Percentiles rank a stretch among this genome's conserved stretches.
phyloP scores from a whole-genome alignment of 768 basidiomycete species.

The Rhodosporidiobolus sp. region DNA sequence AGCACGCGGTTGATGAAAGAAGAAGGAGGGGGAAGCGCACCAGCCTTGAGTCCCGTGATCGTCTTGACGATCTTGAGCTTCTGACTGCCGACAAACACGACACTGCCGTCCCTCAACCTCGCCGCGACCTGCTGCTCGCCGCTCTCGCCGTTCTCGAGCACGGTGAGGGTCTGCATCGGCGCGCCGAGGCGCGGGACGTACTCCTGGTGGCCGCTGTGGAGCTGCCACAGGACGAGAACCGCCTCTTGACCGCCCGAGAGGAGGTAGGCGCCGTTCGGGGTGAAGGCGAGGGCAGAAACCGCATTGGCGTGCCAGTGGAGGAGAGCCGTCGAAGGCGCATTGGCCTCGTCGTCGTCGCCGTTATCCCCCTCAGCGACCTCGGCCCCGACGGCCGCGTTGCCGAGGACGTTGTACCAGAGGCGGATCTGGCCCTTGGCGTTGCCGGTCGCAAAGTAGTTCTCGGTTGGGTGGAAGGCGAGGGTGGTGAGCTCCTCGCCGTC shows the following conservation, averaged over 20 bases:
- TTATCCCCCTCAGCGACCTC: background rate
- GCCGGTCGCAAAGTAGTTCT: conserved; percentile 94
- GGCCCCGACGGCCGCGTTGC: conserved; percentile 63
- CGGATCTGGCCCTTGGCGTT: conserved; percentile 79
- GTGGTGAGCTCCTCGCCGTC: conserved; percentile 72
- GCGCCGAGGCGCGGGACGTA: conserved; percentile 90
- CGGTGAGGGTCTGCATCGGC: conserved; percentile 68
- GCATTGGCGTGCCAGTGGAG: conserved; percentile 98
- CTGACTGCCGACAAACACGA: conserved; percentile 68
- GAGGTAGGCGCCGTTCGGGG: conserved; percentile 84
- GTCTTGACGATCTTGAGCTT: conserved; percentile 69
- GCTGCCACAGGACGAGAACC: conserved; percentile 95
- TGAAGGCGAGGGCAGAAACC: conserved; percentile 80
- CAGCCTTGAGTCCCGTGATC: conserved; percentile 73
- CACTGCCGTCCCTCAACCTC: conserved; percentile 74
- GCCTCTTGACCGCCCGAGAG: conserved; percentile 92
- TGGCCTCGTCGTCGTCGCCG: background rate
- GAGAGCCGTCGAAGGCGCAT: conserved; percentile 71
- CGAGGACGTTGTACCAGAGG: conserved; percentile 86
- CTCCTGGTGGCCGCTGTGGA: conserved; percentile 81
- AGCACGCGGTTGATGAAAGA: background rate
- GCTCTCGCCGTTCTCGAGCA: conserved; percentile 51
- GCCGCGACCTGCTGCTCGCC: conserved; percentile 81
- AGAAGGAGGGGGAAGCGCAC: conserved; percentile 49
- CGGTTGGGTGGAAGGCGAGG: conserved; percentile 78